A percentile compares a stretch with the other conserved stretches of the same genome.
Conservation (phyloP, 140 eudicot species). For the Senecio squalidus region DNA sequence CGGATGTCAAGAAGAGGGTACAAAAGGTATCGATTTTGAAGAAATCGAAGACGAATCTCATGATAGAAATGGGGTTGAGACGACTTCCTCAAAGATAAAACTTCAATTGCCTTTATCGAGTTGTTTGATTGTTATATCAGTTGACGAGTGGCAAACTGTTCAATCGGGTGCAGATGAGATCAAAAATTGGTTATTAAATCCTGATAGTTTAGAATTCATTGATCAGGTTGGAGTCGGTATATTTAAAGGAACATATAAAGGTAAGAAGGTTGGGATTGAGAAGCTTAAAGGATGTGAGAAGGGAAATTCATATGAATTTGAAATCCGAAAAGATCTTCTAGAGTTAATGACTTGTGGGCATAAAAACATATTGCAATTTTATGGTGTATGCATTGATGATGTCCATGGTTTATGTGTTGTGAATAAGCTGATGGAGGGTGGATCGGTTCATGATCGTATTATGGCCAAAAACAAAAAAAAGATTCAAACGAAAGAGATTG, state of each 20-base stretch:
- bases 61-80: constrained; percentile 51
- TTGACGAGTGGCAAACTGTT: constrained; percentile 98
- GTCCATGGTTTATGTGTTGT: constrained; percentile 87
- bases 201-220: constrained; percentile 72
- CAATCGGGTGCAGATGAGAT: constrained; percentile 74
- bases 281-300: constrained; percentile 96
- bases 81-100: constrained; percentile 30
- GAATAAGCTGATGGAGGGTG: constrained; percentile 95
- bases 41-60: constrained; percentile 61
- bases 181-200: constrained; percentile 72
- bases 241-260: constrained; percentile 81
- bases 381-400: constrained; percentile 83
- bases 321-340: constrained; percentile 66
- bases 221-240: constrained; percentile 68
- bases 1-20: constrained; percentile 92
- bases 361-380: constrained; percentile 69
- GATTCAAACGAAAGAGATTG: constrained; percentile 67
- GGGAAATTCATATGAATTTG: constrained; percentile 82
- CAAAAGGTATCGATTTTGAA: constrained; percentile 56
- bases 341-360: constrained; percentile 98
- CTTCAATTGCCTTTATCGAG: constrained; percentile 59
- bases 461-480: constrained; percentile 69
- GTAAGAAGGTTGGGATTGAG: constrained; percentile 78
- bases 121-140: constrained; percentile 64
- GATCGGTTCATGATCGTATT: constrained; percentile 78